A percentile compares a stretch with the other conserved stretches of the same genome.
Conservation (phyloP, 345 rosid genomes). For the Sapria himalayana region DNA sequence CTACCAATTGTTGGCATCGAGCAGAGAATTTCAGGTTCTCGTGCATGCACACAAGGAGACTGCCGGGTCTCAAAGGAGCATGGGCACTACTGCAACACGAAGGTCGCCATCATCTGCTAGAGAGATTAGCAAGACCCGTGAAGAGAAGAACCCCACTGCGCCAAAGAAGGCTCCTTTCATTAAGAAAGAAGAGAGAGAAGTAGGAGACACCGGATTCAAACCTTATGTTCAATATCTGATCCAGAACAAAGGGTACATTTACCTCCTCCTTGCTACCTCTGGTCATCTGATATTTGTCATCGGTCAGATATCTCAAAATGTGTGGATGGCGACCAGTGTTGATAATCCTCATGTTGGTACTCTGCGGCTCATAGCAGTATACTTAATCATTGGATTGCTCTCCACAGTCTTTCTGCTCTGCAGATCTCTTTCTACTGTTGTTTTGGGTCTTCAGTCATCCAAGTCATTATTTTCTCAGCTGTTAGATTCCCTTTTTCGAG, state of each 20-base stretch:
- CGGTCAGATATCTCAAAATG: constrained; percentile 47
- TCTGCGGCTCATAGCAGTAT: constrained; percentile 32
- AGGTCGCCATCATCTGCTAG: constrained; percentile 12
- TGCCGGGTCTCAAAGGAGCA: constrained; percentile 55
- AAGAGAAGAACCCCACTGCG: constrained; percentile 18
- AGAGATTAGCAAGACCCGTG: constrained; percentile 39
- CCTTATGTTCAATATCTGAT: constrained; percentile 54
- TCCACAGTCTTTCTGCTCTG: constrained; percentile 28
- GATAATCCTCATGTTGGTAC: constrained; percentile 39
- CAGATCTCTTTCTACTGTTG: constrained; percentile 30
- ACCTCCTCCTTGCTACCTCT: constrained; percentile 26
- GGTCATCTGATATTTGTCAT: constrained; percentile 25
- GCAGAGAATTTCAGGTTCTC: constrained; percentile 61
- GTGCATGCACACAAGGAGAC: constrained; percentile 90
- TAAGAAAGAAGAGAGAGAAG: constrained; percentile 65
- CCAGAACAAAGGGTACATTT: constrained; percentile 59
- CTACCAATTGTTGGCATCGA: constrained; percentile 36
- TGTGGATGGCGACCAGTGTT: constrained; percentile 68
- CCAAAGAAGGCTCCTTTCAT: constrained; percentile 52
- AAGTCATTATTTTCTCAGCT: constrained; percentile 45
- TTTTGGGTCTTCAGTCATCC: constrained; percentile 43
- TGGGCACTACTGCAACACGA: constrained; percentile 18
- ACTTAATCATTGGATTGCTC: constrained; percentile 30
- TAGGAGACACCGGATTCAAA: constrained; percentile 54
- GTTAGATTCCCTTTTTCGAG: constrained; percentile 45